Percentiles rank a stretch among this genome's conserved stretches.
Evolutionary conservation across 2,329 filamentous ascomycete genomes (phyloP).

Genomic region (Beauveria rudraprayagi): DNA sequence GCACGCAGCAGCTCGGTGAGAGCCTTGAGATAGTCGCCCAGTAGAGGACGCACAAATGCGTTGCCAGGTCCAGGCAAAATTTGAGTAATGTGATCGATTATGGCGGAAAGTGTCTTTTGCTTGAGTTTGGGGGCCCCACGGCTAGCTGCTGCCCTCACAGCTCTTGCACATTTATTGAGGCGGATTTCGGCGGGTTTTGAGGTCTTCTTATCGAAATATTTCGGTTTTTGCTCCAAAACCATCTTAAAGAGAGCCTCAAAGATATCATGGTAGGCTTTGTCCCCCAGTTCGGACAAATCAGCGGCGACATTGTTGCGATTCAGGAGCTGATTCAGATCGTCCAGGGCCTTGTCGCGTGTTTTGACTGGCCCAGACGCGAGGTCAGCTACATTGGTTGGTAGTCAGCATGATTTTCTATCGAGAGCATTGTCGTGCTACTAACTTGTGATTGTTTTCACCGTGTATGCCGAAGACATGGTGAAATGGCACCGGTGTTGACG

Average conservation of each 20-base stretch:
- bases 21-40: conserved; percentile 70
- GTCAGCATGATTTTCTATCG: not conserved
- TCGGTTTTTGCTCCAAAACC: conserved; percentile 58
- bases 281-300: conserved; percentile 46
- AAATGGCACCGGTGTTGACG: not conserved
- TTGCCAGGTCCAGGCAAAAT: conserved; percentile 55
- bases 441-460: conserved; percentile 9
- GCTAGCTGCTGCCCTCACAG: conserved; percentile 63
- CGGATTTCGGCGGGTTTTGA: conserved; percentile 45
- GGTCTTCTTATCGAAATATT: conserved; percentile 43
- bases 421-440: not conserved
- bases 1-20: conserved; percentile 63
- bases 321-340: conserved; percentile 32
- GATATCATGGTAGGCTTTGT: conserved; percentile 73
- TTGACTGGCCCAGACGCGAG: conserved; percentile 16
- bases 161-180: conserved; percentile 61
- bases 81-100: conserved; percentile 77
- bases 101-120: conserved; percentile 66
- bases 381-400: not conserved
- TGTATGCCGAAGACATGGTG: conserved; percentile 8
- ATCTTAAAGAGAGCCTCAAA: conserved; percentile 73
- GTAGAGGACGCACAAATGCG: conserved; percentile 59
- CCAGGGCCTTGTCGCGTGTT: conserved; percentile 32
- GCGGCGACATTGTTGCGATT: conserved; percentile 29
- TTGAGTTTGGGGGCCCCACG: conserved; percentile 61